phyloP scores from a whole-genome alignment of 1,284 basidiomycete genomes.

The Trametes sp. region DNA sequence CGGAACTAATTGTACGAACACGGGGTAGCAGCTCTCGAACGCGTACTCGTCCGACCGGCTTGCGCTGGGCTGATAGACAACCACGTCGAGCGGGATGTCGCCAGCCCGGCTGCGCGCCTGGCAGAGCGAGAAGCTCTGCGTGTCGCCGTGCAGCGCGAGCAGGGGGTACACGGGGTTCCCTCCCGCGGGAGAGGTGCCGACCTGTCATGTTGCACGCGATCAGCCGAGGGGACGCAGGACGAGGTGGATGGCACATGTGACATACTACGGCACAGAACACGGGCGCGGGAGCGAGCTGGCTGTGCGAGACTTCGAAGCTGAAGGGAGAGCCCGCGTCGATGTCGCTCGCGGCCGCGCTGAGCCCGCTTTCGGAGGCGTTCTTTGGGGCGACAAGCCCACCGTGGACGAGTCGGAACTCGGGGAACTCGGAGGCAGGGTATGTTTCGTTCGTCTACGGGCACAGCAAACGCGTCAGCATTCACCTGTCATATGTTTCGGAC shows the following conservation, averaged over 20 bases:
- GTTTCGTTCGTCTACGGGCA: constrained; percentile 6
- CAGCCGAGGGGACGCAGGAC: neutral
- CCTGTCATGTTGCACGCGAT: no score
- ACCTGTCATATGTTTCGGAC: no score
- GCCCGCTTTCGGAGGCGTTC: constrained; percentile 4
- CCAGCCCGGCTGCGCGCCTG: constrained; percentile 3
- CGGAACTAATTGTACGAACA: constrained; percentile 25
- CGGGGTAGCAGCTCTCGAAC: constrained; percentile 30
- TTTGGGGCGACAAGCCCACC: constrained; percentile 3
- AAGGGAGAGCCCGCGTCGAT: neutral
- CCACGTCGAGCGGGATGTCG: constrained; percentile 19
- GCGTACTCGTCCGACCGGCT: constrained; percentile 27
- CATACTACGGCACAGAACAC: constrained; percentile 26
- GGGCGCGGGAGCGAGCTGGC: constrained; percentile 15
- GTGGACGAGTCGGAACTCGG: constrained; percentile 6
- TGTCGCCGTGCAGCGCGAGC: constrained; percentile 32
- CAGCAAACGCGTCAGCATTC: neutral
- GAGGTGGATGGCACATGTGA: no score
- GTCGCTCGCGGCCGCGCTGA: constrained; percentile 1
- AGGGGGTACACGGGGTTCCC: constrained; percentile 25
- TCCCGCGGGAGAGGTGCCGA: constrained; percentile 29
- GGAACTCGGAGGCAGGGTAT: constrained; percentile 11
- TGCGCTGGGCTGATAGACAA: constrained; percentile 30
- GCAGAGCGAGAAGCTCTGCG: constrained; percentile 35
- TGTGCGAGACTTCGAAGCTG: constrained; percentile 28